A percentile compares a stretch with the other conserved stretches of the same genome.
These are phyloP conservation scores for Evernia prunastri DNA, from an alignment of 495 filamentous ascomycete genomes.

Conservation along the genomic window DNA sequence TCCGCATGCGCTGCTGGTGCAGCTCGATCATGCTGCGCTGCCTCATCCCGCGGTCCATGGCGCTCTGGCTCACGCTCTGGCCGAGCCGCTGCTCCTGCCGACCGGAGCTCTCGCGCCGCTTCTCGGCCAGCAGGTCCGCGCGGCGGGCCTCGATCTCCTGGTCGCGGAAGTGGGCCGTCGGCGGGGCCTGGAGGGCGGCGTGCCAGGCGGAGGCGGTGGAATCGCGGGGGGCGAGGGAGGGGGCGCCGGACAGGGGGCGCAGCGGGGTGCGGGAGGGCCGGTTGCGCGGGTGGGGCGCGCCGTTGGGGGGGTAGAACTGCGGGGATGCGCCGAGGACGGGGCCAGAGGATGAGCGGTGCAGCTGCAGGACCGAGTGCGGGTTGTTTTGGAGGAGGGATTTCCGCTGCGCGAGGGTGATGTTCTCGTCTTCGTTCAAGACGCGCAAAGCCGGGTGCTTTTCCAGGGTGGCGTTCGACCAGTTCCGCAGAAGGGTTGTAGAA, in stretches of 20 bases:
- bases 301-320: slow-evolving; percentile 13
- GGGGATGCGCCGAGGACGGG: not conserved
- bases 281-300: slow-evolving; percentile 5
- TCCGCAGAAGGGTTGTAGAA: slow-evolving; percentile 20
- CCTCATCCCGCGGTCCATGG: slow-evolving; percentile 70
- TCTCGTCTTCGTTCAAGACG: slow-evolving; percentile 13
- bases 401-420: slow-evolving; percentile 26
- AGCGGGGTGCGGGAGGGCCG: not conserved
- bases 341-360: slow-evolving; percentile 18
- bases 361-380: slow-evolving; percentile 17
- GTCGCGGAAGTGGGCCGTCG: slow-evolving; percentile 29
- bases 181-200: slow-evolving; percentile 24
- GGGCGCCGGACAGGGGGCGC: not conserved
- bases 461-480: slow-evolving; percentile 5
- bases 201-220: slow-evolving; percentile 27
- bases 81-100: slow-evolving; percentile 8
- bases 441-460: slow-evolving; percentile 15
- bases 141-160: slow-evolving; percentile 34
- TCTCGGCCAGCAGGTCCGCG: slow-evolving; percentile 40
- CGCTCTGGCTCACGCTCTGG: slow-evolving; percentile 36
- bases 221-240: slow-evolving; percentile 20
- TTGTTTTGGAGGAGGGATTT: slow-evolving; percentile 24
- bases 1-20: slow-evolving; percentile 74
- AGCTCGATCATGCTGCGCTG: slow-evolving; percentile 66
- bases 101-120: slow-evolving; percentile 23